Evolutionary conservation across 2,329 filamentous ascomycete species (phyloP), one percentile per base, ranked within the genome.

Genomic region (Monosporascus cannonballus): DNA sequence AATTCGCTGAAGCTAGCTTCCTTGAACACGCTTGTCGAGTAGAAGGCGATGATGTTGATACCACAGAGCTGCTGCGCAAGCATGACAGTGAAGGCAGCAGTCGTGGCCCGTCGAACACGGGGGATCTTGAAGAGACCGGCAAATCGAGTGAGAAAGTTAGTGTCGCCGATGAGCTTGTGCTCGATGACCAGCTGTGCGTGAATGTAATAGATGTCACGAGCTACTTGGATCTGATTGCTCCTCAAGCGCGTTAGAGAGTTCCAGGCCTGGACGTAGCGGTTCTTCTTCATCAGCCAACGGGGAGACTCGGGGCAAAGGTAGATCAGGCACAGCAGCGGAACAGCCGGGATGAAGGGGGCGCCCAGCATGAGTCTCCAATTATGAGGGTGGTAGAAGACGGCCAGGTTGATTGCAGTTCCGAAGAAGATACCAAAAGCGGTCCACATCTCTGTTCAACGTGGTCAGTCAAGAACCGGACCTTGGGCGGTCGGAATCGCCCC

Each of bases 71-170:
- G 84, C 67, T 88, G 85, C 0, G 83, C 84, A 61, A 88, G 84
- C 90, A 95, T 95, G 59, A 93, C 88, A 1, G 84, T 83, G 58
- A 85, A 88, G 1, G 89, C 87, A 6, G 89, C 90, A 30, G 88
- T 76, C 3, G 85, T 92, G 3, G 90, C 90, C 41, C 86, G 79
- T 15, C 85, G 80, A 11, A 88, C 75, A 47, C 87, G 80, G 1
- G 86, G 84, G 52, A 90, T 78, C 11, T 83, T 87, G 62, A 90
- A 87, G 1, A 86, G 72, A 64, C 89, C 80, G 38, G 77, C 60
- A 58, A 89, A 84, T 17, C 86, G 81, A 22, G 73, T 79, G 48
- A 83, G 36, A 61, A 87, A 86, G 67, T 77, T 85, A 61, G 71
- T 79, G 6, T 76, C 62, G 34, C 67, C 71, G 20, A 76, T 68